These are phyloP conservation scores for Eutrema yunnanense DNA, from an alignment of 345 rosid species.

Conservation along the genomic window DNA sequence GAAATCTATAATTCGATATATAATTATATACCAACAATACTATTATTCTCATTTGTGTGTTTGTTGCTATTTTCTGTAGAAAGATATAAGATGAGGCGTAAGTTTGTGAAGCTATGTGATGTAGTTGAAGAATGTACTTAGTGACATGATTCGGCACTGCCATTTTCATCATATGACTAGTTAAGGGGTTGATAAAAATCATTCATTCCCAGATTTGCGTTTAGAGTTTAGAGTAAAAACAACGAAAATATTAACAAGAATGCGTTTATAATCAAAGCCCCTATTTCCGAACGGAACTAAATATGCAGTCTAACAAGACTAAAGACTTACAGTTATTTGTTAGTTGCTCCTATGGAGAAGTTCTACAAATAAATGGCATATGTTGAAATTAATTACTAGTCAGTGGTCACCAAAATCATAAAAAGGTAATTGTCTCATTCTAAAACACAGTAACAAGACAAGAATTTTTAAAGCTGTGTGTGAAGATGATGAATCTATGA, in stretches of 20 bases:
- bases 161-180: neutral
- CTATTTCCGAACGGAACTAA: neutral
- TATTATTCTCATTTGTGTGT: too few relatives aligned
- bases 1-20: too few relatives aligned
- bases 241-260: neutral
- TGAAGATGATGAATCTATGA: neutral
- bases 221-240: neutral
- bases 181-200: neutral
- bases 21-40: too few relatives aligned
- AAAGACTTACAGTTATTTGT: neutral
- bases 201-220: neutral
- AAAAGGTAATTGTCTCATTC: slow-evolving; percentile 10
- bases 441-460: slow-evolving; percentile 9
- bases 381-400: neutral
- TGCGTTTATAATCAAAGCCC: neutral
- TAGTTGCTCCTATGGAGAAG: neutral
- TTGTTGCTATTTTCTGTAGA: too few relatives aligned
- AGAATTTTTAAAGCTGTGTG: slow-evolving; percentile 1
- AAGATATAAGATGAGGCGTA: too few relatives aligned
- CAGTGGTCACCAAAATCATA: neutral
- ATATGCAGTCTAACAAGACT: neutral
- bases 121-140: neutral
- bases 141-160: neutral
- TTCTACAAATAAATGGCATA: neutral
- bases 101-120: neutral